Evolutionary conservation across 176 grass and related monocot species (phyloP), one percentile per base, ranked within the genome.

Genomic region (Phragmites australis): DNA sequence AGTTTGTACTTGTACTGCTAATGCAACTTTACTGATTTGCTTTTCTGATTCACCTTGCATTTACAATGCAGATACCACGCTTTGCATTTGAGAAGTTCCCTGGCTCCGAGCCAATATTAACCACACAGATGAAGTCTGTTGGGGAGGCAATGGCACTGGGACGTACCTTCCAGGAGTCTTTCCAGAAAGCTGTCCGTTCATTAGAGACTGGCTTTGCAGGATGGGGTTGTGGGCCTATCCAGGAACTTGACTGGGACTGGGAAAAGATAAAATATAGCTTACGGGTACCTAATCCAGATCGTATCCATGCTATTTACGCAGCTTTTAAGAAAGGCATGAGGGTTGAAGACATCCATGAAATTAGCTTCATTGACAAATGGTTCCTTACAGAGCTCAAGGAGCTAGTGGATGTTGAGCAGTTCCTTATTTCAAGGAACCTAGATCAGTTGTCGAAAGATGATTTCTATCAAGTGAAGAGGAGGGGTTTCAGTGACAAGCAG

Each of bases 11-110:
- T 91, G 19, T 58, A 76, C 18, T 76, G 9, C 34, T 47, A 64
- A 45, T 69, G n/a, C 21, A 75, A 6, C 21, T 44, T 23, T 63
- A 4, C 37, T 52, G 50, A 39, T 76, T 1, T 65, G 53, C 13
- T 67, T 68, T 66, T 53, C 81, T 83, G 19, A 67, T 39, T 31
- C 41, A 21, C 51, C 58, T 73, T 91, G 39, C 72, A 61, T 81
- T 70, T 81, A 47, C 32, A 39, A 68, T 89, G 90, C 86, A 99
- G 96, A 99, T 99, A 81, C 96, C 96, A 61, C 88, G 93, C 46
- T 99, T 99, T 93, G 90, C 96, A n/a, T 99, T 99, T 76, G 96
- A 99, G 87, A 99, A 99, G 82, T 99, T 99, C 56, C 96, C 96
- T 84, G 96, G 96, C 42, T 95, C 93, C 52, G 86, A 99, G 55